A percentile compares a stretch with the other conserved stretches of the same genome.
Conservation (phyloP, 163 green algal genomes). For the Coccomyxa subellipsoidea region DNA sequence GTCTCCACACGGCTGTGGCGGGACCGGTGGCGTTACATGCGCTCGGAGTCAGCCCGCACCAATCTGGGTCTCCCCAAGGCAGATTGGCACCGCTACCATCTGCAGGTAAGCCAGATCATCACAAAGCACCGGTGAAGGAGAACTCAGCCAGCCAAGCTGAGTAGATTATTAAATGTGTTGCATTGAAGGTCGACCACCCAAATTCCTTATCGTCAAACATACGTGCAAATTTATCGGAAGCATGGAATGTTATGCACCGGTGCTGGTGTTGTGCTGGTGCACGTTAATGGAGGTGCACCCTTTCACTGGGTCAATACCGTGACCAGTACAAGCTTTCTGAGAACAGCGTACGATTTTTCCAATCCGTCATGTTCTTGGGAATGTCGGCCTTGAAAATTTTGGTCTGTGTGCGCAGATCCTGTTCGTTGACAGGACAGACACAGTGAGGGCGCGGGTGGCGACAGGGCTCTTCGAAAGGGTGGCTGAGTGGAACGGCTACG, state of each 20-base stretch:
- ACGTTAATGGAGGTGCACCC: neutral
- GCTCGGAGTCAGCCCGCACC: neutral
- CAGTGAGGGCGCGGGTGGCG: conserved; percentile 32
- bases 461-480: conserved; percentile 39
- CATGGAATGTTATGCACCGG: neutral
- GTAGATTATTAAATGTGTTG: no score
- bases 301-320: neutral
- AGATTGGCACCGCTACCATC: conserved; percentile 42
- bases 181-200: no score
- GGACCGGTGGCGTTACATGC: neutral
- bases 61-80: conserved; percentile 2
- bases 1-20: neutral
- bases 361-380: neutral
- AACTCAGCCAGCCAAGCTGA: no score
- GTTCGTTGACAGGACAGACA: conserved; percentile 36
- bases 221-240: neutral
- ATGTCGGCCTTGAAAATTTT: neutral
- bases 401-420: conserved; percentile 30
- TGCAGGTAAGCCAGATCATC: neutral
- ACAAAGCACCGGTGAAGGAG: no score
- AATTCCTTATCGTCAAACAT: no score
- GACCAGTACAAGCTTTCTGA: neutral
- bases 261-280: neutral
- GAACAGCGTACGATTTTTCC: neutral
- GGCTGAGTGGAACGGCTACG: conserved; percentile 33